Conservation (phyloP, 2,329 filamentous ascomycete genomes). For the Aspergillus sp. region DNA sequence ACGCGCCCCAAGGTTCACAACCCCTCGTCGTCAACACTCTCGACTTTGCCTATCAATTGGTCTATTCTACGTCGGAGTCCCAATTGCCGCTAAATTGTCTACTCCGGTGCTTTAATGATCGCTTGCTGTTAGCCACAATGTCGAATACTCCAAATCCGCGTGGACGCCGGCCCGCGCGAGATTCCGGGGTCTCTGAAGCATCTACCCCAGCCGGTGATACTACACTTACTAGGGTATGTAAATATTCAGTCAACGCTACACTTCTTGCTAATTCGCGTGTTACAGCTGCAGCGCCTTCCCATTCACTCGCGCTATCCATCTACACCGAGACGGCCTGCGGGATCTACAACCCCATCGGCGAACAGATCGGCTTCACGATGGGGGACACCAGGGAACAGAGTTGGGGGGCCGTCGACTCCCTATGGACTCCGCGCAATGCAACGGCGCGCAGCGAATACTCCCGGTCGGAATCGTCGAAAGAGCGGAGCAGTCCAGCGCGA, state of each 20-base stretch:
- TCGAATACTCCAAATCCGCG: slow-evolving; percentile 31
- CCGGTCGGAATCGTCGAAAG: slow-evolving; percentile 49
- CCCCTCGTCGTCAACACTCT: not conserved
- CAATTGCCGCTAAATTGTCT: not conserved
- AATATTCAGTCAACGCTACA: not conserved
- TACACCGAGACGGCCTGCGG: slow-evolving; percentile 36
- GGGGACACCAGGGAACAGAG: slow-evolving; percentile 33
- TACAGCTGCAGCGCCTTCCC: slow-evolving; percentile 36
- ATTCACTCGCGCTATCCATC: slow-evolving; percentile 31
- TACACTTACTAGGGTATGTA: slow-evolving; percentile 27
- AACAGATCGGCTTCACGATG: slow-evolving; percentile 34
- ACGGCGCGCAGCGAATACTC: slow-evolving; percentile 54
- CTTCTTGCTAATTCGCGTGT: not conserved
- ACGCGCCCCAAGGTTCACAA: not conserved
- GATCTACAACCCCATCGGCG: slow-evolving; percentile 31
- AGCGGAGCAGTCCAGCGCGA: slow-evolving; percentile 53
- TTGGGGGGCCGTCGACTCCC: slow-evolving; percentile 51
- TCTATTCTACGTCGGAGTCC: not conserved
- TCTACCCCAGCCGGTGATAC: slow-evolving; percentile 30
- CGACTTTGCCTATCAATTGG: not conserved
- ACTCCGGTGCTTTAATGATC: not conserved
- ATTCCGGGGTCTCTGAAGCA: slow-evolving; percentile 17
- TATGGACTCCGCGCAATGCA: slow-evolving; percentile 56
- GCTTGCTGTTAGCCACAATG: slow-evolving; percentile 18
- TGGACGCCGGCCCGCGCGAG: slow-evolving; percentile 26